phyloP scores from a whole-genome alignment of 257 asterid genomes.

The Penstemon davidsonii region DNA sequence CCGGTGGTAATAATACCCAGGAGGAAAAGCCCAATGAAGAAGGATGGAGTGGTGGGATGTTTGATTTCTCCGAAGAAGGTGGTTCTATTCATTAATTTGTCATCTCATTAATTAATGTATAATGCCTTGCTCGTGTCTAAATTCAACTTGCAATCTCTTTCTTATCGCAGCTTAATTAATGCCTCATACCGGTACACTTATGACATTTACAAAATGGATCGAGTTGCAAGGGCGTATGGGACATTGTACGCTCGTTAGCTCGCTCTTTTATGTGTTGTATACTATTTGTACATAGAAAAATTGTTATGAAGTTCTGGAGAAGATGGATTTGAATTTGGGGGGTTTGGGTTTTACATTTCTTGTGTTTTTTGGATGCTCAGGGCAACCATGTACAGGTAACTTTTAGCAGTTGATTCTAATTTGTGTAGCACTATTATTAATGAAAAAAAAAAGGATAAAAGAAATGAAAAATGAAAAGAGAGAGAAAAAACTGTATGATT shows the following conservation, averaged over 20 bases:
- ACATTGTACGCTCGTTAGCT: slow-evolving; percentile 7
- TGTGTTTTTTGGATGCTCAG: slow-evolving; percentile 26
- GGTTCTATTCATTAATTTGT: neutral
- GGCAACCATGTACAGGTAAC: slow-evolving; percentile 41
- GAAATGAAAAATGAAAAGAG: slow-evolving; percentile 27
- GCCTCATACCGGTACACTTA: slow-evolving; percentile 10
- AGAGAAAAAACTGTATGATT: neutral
- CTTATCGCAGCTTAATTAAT: slow-evolving; percentile 36
- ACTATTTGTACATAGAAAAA: slow-evolving; percentile 41
- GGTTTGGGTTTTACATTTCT: slow-evolving; percentile 28
- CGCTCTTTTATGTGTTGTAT: slow-evolving; percentile 29
- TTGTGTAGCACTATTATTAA: slow-evolving; percentile 37
- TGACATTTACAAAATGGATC: slow-evolving; percentile 11
- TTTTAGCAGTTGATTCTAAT: slow-evolving; percentile 31
- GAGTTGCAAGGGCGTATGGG: slow-evolving; percentile 23
- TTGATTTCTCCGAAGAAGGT: slow-evolving; percentile 70
- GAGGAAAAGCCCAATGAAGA: slow-evolving; percentile 52
- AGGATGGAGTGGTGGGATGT: slow-evolving; percentile 68
- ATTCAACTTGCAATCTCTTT: slow-evolving; percentile 7
- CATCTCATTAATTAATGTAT: neutral
- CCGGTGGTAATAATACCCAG: slow-evolving; percentile 22
- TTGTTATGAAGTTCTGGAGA: slow-evolving; percentile 27
- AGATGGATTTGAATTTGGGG: slow-evolving; percentile 25
- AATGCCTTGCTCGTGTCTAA: neutral
- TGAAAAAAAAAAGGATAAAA: slow-evolving; percentile 9